Base-by-base conservation (phyloP, 306 rosid genomes). In the Dicorynia guianensis region DNA sequence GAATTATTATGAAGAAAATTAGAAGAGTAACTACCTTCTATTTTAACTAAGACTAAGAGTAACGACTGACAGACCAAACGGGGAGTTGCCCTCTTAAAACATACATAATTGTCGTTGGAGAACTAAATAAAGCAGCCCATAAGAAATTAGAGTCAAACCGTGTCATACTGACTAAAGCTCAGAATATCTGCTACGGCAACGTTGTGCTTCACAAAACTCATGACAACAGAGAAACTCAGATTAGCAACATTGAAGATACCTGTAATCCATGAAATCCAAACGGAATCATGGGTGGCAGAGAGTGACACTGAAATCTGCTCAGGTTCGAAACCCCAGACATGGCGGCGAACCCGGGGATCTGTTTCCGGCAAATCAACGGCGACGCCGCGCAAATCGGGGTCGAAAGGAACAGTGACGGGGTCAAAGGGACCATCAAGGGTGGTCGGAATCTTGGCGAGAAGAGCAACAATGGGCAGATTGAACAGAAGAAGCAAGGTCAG, bases 211-310 rank as follows among this genome's bases (percentile, higher is more conserved):
- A 25, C 30, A 25, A 25, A 25, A 25, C 30, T 2, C 30, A 25
- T 25, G 30, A 25, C 30, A 25, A 25, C 30, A 25, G 30, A 25
- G 30, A 25, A 25, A 25, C 30, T 25, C 30, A 25, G 2, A 36
- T 20, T 7, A 65, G 13, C 25, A 25, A 46, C 11, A 6, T n/a
- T 17, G 5, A 11, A 48, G 3, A 49, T 44, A 88, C 98, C 98
- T 58, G 98, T 88, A 71, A 93, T 30, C 96, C 98, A 93, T 11
- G 96, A 87, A 48, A 90, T 67, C 98, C 98, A 93, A 61, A 93
- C 86, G 20, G 96, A 90, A 65, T 88, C 88, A 52, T 87, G 72
- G 11, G 73, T 3, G 15, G 86, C 68, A 5, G 98, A 93, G 50
- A 93, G 91, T 18, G 98, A 82, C 30, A 90, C 72, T 0, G 96